Conservation (phyloP, 2,329 filamentous ascomycete genomes). For the Hymenoscyphus occultus region DNA sequence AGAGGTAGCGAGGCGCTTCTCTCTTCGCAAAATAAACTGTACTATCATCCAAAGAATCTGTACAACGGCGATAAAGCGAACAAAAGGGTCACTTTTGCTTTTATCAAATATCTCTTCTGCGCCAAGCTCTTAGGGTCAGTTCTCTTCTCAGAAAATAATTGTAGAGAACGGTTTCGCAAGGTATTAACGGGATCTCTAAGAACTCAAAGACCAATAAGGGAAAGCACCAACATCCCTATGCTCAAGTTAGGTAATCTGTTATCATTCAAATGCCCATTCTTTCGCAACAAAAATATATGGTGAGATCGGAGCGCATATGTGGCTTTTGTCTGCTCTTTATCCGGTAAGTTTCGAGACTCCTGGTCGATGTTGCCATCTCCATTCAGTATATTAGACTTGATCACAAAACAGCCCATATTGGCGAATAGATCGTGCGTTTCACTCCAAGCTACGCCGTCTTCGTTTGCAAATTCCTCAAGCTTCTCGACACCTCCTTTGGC, state of each 20-base stretch:
- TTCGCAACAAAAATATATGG: not conserved
- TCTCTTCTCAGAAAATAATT: not conserved
- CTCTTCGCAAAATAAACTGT: conserved; percentile 10
- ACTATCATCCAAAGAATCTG: conserved; percentile 20
- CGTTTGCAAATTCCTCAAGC: conserved; percentile 8
- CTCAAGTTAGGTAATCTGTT: not conserved
- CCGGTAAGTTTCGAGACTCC: not conserved
- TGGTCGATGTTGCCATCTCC: not conserved
- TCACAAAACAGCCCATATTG: conserved; percentile 23
- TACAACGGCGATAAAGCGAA: conserved; percentile 8
- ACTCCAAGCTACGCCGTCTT: conserved; percentile 19
- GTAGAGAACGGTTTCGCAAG: no score
- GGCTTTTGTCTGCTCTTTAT: not conserved
- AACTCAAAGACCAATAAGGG: no score
- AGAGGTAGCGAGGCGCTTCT: conserved; percentile 13
- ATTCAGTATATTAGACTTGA: not conserved
- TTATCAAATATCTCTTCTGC: conserved; percentile 47
- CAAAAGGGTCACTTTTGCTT: conserved; percentile 39
- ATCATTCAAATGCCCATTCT: not conserved
- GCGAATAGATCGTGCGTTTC: conserved; percentile 21
- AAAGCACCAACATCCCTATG: not conserved
- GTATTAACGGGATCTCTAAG: no score
- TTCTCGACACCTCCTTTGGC: conserved; percentile 7
- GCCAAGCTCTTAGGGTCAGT: no score
- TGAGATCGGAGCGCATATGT: not conserved